These are phyloP conservation scores for Diutina ranongensis DNA, from an alignment of 1,139 yeast genomes.

Conservation along the genomic window DNA sequence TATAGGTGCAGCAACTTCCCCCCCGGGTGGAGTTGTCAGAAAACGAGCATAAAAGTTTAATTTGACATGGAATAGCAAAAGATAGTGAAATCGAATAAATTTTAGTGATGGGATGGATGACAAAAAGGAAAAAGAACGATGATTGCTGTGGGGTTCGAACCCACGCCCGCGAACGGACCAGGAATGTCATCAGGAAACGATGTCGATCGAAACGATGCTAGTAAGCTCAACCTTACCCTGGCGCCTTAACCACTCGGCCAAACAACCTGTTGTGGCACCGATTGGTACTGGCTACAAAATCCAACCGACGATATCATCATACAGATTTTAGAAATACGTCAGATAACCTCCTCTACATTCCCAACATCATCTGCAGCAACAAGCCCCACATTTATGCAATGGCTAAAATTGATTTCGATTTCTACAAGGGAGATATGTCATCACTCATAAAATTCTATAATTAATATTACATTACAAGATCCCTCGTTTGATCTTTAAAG, in stretches of 20 bases:
- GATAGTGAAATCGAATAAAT: no score
- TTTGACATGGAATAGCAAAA: no score
- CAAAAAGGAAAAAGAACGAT: neutral
- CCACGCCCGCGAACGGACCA: slow-evolving; percentile 6
- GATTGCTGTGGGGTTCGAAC: slow-evolving; percentile 6
- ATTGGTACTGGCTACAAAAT: neutral
- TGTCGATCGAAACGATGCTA: no score
- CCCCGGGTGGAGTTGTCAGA: no score
- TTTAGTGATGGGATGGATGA: neutral
- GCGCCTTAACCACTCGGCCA: slow-evolving; percentile 6
- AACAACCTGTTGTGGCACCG: neutral
- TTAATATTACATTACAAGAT: slow-evolving; percentile 17
- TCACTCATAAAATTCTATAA: neutral
- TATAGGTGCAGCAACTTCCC: no score
- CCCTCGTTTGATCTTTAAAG: slow-evolving; percentile 36
- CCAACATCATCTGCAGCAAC: no score
- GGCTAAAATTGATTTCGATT: no score
- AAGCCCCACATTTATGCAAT: no score
- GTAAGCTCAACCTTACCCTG: slow-evolving; percentile 5
- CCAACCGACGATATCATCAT: no score
- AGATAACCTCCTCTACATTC: no score
- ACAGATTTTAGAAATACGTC: no score
- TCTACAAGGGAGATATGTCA: neutral
- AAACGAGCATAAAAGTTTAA: no score
- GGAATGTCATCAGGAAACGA: neutral